Percentiles rank a stretch among this genome's conserved stretches.
phyloP scores from a whole-genome alignment of 2,329 filamentous ascomycete genomes.

The Chaetomium sp. region DNA sequence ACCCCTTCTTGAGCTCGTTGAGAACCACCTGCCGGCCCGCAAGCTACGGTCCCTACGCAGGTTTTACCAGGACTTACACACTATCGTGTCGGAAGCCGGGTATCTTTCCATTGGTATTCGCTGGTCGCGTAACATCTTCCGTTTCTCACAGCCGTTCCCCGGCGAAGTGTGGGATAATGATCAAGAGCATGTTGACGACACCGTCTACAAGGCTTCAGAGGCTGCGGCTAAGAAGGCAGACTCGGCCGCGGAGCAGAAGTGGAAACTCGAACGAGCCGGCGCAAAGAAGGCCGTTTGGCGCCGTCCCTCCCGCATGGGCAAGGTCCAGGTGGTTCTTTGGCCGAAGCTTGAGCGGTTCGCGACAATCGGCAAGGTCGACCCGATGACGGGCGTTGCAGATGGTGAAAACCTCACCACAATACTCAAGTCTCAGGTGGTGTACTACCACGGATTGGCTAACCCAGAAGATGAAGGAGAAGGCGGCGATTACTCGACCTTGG shows the following conservation, averaged over 20 bases:
- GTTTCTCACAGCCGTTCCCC: slow-evolving; percentile 24
- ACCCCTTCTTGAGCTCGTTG: slow-evolving; percentile 30
- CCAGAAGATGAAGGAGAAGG: slow-evolving; percentile 1
- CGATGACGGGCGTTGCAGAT: background rate
- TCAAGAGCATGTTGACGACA: slow-evolving; percentile 21
- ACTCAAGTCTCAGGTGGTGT: slow-evolving; percentile 24
- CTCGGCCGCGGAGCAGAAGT: slow-evolving; percentile 3
- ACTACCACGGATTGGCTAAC: slow-evolving; percentile 26
- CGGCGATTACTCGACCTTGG: slow-evolving; percentile 18
- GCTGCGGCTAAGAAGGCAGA: slow-evolving; percentile 7
- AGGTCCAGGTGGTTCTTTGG: slow-evolving; percentile 29
- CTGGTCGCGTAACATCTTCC: slow-evolving; percentile 28
- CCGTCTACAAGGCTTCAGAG: slow-evolving; percentile 21
- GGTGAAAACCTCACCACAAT: slow-evolving; percentile 23
- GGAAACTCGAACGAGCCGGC: background rate
- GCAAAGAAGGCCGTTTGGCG: background rate
- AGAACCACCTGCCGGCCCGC: slow-evolving; percentile 13
- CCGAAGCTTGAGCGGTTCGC: slow-evolving; percentile 27
- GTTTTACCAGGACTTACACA: slow-evolving; percentile 29
- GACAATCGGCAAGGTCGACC: slow-evolving; percentile 15
- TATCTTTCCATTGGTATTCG: slow-evolving; percentile 29
- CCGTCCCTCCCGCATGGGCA: slow-evolving; percentile 18
- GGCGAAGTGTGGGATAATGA: slow-evolving; percentile 25
- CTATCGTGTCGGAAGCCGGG: slow-evolving; percentile 28
- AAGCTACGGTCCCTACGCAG: slow-evolving; percentile 16